Evolutionary conservation across 2,329 filamentous ascomycete genomes (phyloP).

Genomic region (Cercospora sp.): DNA sequence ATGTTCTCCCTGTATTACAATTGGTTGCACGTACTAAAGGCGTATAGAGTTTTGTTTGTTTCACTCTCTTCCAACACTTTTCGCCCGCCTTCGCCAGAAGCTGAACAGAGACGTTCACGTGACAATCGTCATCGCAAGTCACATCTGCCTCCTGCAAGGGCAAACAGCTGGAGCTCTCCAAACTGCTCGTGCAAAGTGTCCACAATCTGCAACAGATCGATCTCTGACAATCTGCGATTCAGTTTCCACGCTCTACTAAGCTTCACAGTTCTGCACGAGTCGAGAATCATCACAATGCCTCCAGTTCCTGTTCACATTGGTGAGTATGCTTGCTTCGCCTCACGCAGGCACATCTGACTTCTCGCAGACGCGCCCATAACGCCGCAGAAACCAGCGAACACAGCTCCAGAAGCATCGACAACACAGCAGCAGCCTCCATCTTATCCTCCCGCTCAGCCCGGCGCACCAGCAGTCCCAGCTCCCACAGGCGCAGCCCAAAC

Average conservation of each 20-base stretch:
- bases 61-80: not conserved
- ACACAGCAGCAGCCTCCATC: constrained; percentile 22
- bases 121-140: not conserved
- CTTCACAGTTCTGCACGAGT: not conserved
- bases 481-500: constrained; percentile 36
- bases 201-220: constrained; percentile 10
- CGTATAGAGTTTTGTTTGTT: constrained; percentile 33
- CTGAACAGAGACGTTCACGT: not conserved
- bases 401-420: constrained; percentile 30
- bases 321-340: not conserved
- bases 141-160: not conserved
- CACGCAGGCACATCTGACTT: not conserved
- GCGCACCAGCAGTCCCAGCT: constrained; percentile 34
- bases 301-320: constrained; percentile 48
- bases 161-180: not conserved
- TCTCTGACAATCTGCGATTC: not conserved
- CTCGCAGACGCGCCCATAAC: constrained; percentile 45
- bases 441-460: constrained; percentile 38
- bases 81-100: not conserved
- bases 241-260: not conserved
- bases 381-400: constrained; percentile 39
- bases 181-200: constrained; percentile 6
- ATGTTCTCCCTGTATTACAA: constrained; percentile 39
- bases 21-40: constrained; percentile 34
- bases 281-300: constrained; percentile 42